Conservation (phyloP, 2,329 filamentous ascomycete genomes). For the Xylariaceae sp. region DNA sequence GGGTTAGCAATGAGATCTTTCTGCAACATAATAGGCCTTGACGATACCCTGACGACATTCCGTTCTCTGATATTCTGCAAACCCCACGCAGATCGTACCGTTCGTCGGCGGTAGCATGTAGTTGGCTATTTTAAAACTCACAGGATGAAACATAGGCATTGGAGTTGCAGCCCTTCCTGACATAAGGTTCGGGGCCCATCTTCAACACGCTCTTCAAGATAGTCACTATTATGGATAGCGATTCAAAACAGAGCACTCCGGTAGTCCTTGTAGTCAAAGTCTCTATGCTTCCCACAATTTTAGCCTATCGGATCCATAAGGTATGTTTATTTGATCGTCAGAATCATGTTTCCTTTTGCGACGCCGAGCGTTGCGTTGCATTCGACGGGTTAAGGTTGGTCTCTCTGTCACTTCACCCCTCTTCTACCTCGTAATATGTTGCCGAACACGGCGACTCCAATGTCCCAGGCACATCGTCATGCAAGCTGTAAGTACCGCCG, state of each 20-base stretch:
- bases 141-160: no score
- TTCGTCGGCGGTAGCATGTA: neutral
- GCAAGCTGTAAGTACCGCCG: neutral
- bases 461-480: neutral
- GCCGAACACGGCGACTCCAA: neutral
- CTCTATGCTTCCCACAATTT: neutral
- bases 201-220: neutral
- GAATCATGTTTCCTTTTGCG: neutral
- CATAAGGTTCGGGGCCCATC: no score
- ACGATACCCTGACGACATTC: no score
- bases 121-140: no score
- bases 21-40: no score
- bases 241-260: conserved; percentile 36
- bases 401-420: neutral
- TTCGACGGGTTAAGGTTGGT: neutral
- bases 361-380: neutral
- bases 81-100: conserved; percentile 17
- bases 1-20: no score
- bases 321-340: neutral
- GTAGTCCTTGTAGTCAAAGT: conserved; percentile 24
- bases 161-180: no score
- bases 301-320: neutral
- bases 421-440: neutral
- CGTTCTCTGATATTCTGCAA: conserved; percentile 16
- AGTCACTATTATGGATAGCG: conserved; percentile 14